Evolutionary conservation across 768 basidiomycete species (phyloP).

Genomic region (Dioszegia hungarica): DNA sequence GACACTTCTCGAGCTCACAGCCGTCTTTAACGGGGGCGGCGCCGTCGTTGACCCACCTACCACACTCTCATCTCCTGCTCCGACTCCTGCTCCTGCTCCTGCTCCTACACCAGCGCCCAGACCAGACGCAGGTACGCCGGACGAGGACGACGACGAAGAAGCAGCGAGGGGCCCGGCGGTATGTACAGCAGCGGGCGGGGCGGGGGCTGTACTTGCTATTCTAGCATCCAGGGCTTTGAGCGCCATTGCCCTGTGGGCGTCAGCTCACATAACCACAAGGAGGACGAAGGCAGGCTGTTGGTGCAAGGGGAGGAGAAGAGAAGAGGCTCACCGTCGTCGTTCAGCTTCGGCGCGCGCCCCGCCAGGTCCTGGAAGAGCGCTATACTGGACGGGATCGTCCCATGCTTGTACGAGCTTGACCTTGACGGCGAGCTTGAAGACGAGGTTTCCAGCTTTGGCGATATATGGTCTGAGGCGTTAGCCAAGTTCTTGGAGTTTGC

Average conservation of each 20-base stretch:
- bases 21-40: neutral
- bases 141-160: too few species aligned
- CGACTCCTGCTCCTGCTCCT: too few species aligned
- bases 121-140: too few species aligned
- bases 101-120: too few species aligned
- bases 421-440: conserved; percentile 58
- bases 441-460: conserved; percentile 61
- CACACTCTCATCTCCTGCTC: too few species aligned
- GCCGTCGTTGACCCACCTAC: neutral
- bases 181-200: conserved; percentile 14
- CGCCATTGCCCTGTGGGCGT: conserved; percentile 73
- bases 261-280: neutral
- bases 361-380: conserved; percentile 64
- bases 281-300: neutral
- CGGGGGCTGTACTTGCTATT: conserved; percentile 56
- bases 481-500: neutral
- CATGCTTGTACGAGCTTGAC: conserved; percentile 70
- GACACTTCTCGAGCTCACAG: conserved; percentile 1
- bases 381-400: conserved; percentile 53
- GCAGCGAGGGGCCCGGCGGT: too few species aligned
- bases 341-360: conserved; percentile 94
- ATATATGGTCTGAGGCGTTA: conserved; percentile 61
- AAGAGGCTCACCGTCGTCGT: conserved; percentile 66
- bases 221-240: conserved; percentile 94
- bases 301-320: neutral